Evolutionary conservation across 116 monocot genomes (phyloP), one percentile per base, ranked within the genome.

Genomic region (Iris pallida): DNA sequence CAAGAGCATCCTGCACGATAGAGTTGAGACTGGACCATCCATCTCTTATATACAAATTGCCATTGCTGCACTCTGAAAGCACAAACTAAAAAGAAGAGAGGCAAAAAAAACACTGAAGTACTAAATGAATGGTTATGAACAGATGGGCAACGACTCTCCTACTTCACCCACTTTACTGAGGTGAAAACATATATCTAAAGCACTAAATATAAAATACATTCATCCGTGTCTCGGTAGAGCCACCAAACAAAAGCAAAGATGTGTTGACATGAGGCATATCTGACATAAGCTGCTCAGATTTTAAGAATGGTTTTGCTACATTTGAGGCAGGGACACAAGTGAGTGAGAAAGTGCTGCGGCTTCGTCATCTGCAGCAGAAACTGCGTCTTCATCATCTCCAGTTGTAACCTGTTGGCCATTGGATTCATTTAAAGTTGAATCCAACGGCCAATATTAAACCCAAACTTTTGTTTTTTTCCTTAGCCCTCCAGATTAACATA

Each of bases 291-390:
- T 78, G 68, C 53, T 81, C 73, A 8, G 63, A n/a, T n/a, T 69
- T 75, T 8, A 16, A 10, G 73, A 45, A 14, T 5, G 66, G 48
- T n/a, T 57, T 79, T 12, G 20, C 30, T 30, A 30, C 30, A 18
- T 68, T 66, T 0, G 71, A 47, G 10, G 61, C 42, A 17, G 93
- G 84, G 70, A 80, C 70, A 51, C 81, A 48, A 93, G 83, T 0
- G 89, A 86, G 7, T 89, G 81, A 63, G 84, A 84, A 13, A 89
- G 78, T 41, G 82, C 86, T 44, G 79, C 76, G 11, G 75, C 64
- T 6, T 47, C 42, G 67, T 83, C 92, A 62, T 74, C 80, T 30
- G 30, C 61, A 67, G 11, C 6, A 43, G 7, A 13, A 11, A 8
- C 55, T 41, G 3, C 30, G 30, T 30, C 30, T 30, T 30, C 30